A percentile compares a stretch with the other conserved stretches of the same genome.
phyloP scores from a whole-genome alignment of 2,329 filamentous ascomycete species.

The Pyricularia pennisetigena region DNA sequence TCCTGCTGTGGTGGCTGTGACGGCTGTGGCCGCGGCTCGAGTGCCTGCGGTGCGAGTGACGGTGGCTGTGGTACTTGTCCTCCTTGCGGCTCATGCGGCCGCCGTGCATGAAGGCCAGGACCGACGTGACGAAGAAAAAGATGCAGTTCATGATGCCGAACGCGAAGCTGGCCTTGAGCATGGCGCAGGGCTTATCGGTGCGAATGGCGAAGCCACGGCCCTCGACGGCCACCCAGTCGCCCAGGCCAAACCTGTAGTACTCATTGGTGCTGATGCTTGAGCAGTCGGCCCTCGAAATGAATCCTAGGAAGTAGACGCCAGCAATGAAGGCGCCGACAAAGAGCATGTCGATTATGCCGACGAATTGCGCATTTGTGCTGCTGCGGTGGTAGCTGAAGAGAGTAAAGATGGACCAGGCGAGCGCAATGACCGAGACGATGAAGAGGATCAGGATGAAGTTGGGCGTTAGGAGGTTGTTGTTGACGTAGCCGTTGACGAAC shows the following conservation, averaged over 20 bases:
- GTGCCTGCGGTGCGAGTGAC: constrained; percentile 30
- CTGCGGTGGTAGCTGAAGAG: constrained; percentile 58
- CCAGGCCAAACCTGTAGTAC: constrained; percentile 48
- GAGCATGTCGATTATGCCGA: constrained; percentile 47
- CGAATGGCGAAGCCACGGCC: constrained; percentile 40
- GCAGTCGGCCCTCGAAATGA: constrained; percentile 58
- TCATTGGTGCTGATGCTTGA: constrained; percentile 39
- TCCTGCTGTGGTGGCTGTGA: constrained; percentile 25
- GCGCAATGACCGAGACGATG: constrained; percentile 54
- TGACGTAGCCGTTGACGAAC: constrained; percentile 52
- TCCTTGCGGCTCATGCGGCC: constrained; percentile 28
- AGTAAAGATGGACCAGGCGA: constrained; percentile 54
- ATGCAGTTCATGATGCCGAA: constrained; percentile 82
- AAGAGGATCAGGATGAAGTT: constrained; percentile 56
- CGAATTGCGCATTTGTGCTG: constrained; percentile 49
- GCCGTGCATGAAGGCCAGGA: constrained; percentile 56
- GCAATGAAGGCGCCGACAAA: constrained; percentile 58
- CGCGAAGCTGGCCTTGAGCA: constrained; percentile 86
- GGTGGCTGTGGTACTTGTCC: constrained; percentile 31
- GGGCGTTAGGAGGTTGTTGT: constrained; percentile 47
- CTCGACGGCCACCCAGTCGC: constrained; percentile 47
- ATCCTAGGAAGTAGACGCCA: constrained; percentile 48
- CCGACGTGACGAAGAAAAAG: constrained; percentile 68
- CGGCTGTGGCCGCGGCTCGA: constrained; percentile 18
- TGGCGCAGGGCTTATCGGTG: constrained; percentile 70